Base-by-base conservation (phyloP, 2,329 filamentous ascomycete species). In the Scorias spongiosa region DNA sequence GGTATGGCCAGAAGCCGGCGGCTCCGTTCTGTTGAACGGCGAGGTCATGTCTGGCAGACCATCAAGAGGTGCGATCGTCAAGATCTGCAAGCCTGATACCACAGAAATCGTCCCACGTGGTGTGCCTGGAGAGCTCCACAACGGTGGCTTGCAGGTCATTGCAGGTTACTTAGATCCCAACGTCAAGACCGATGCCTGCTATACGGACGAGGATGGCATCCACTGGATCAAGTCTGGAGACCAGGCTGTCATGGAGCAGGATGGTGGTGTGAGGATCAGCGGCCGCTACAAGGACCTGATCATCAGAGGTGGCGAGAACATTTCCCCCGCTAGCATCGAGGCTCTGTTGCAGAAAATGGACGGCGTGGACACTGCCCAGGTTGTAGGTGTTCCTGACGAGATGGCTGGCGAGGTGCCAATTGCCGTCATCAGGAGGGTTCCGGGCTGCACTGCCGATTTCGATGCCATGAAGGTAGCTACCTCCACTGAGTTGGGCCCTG, bases 221-320 rank as follows among this genome's bases (percentile, higher is more conserved):
- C 53, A 78, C 47, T 85, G 81, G 80, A 65, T 76, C 49, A 73
- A 77, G 49, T 84, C 80, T 0, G 80, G 80, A 12, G 72, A 76
- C 45, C 70, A 75, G 50, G 71, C 66, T 1, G 59, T 68, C 2
- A 69, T 76, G 50, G 65, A 72, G 39, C 53, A 62, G 1, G 62
- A 66, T 8, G 65, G 64, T 6, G 61, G 62, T 40, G 54, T 62
- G 51, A 71, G 51, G 9, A 58, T 61, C 30, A 53, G 50, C 20
- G 57, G 59, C 10, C 48, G 58, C 12, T 58, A 56, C 51, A 61
- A 61, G 40, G 59, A 61, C 47, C 57, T 61, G 48, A 60, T 60
- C 44, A 60, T 60, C 28, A 49, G 59, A 72, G 76, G 80, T 44
- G 81, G 81, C 40, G 80, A 84, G 61, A 85, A 85, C 61, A 72